A percentile compares a stretch with the other conserved stretches of the same genome.
These are phyloP conservation scores for Dorcoceras hygrometricum DNA, from an alignment of 257 asterid species.

Conservation along the genomic window DNA sequence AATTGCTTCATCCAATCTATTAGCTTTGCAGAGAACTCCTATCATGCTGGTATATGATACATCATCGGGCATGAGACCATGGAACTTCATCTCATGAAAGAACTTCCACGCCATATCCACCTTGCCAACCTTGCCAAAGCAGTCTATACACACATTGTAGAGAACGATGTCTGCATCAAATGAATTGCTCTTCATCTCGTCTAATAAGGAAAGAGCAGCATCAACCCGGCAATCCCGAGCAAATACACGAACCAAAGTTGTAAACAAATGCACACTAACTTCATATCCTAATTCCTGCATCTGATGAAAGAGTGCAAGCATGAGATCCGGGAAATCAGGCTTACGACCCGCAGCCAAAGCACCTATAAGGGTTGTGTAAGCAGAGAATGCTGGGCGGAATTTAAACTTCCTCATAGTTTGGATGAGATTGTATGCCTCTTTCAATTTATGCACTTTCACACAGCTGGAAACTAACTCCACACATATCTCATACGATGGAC, in stretches of 20 bases:
- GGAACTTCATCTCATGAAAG: constrained; percentile 79
- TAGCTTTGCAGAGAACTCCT: constrained; percentile 76
- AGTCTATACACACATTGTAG: constrained; percentile 83
- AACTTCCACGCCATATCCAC: constrained; percentile 96
- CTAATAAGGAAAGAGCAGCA: constrained; percentile 78
- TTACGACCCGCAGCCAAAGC: constrained; percentile 53
- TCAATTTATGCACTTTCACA: constrained; percentile 49
- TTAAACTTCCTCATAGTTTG: constrained; percentile 81
- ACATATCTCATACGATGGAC: constrained; percentile 56
- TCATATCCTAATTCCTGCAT: constrained; percentile 95
- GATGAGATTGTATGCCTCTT: constrained; percentile 63
- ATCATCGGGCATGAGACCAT: constrained; percentile 73
- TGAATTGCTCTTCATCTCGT: constrained; percentile 81
- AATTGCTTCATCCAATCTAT: constrained; percentile 67
- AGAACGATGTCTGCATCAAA: constrained; percentile 82
- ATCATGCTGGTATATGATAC: constrained; percentile 92
- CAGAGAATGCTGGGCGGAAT: constrained; percentile 89
- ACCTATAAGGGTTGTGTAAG: constrained; percentile 88
- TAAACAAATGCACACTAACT: constrained; percentile 77
- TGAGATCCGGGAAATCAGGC: constrained; percentile 63
- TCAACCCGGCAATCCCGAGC: constrained; percentile 88
- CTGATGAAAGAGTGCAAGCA: constrained; percentile 77
- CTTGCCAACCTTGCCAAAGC: constrained; percentile 88
- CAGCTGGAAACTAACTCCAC: constrained; percentile 56
- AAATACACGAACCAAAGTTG: constrained; percentile 70